Evolutionary conservation across 306 rosid genomes (phyloP).

Genomic region (Oemleria cerasiformis): DNA sequence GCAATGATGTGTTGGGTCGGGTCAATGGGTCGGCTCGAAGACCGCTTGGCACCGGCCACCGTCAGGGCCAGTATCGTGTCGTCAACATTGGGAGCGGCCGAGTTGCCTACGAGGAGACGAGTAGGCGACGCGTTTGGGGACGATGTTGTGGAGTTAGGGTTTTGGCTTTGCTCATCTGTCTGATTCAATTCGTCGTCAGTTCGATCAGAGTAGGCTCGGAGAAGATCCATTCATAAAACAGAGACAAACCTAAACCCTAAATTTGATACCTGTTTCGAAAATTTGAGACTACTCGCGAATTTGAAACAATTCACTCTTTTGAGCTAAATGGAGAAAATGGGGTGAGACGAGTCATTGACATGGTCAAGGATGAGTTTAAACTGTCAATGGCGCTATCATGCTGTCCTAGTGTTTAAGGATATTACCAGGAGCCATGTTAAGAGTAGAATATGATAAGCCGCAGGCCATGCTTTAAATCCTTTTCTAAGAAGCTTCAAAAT

Average conservation of each 20-base stretch:
- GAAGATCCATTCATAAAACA: conserved; percentile 56
- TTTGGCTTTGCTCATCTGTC: conserved; percentile 24
- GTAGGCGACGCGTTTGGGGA: conserved; percentile 72
- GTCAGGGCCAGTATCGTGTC: conserved; percentile 88
- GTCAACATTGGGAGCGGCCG: conserved; percentile 80
- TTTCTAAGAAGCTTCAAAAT: too few species aligned
- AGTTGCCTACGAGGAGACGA: conserved; percentile 60
- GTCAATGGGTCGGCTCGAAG: conserved; percentile 59
- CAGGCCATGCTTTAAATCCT: too few species aligned
- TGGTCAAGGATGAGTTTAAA: too few species aligned
- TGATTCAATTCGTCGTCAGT: conserved; percentile 34
- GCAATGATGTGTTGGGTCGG: conserved; percentile 66
- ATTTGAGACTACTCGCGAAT: background rate
- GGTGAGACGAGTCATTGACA: too few species aligned
- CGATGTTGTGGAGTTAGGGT: conserved; percentile 39
- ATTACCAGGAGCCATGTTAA: too few species aligned
- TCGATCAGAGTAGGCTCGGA: conserved; percentile 54
- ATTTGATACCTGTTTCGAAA: background rate
- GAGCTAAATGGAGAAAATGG: too few species aligned
- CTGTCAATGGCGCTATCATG: too few species aligned
- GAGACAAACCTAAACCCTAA: background rate
- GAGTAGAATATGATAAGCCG: too few species aligned
- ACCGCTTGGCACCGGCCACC: conserved; percentile 37
- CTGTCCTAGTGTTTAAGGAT: too few species aligned
- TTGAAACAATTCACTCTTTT: background rate